phyloP scores from a whole-genome alignment of 1,139 yeast genomes.

The Yamadazyma aaseri region DNA sequence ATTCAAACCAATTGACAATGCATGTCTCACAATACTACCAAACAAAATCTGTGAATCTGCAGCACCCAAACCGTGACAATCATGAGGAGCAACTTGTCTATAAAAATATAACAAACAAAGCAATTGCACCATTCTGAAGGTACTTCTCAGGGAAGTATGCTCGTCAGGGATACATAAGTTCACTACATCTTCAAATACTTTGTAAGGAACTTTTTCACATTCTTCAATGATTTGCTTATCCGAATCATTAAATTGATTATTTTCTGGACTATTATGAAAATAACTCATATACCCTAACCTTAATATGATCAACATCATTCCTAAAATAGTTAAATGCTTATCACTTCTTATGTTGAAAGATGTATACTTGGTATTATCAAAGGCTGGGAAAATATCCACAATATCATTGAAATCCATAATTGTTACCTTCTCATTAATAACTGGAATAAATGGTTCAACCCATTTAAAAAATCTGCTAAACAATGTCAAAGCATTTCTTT shows the following conservation, averaged over 20 bases:
- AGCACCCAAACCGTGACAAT: conserved; percentile 45
- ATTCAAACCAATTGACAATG: conserved; percentile 43
- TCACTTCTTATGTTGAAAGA: conserved; percentile 29
- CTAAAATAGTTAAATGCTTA: conserved; percentile 31
- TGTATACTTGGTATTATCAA: conserved; percentile 20
- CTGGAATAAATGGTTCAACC: conserved; percentile 41
- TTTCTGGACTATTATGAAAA: conserved; percentile 34
- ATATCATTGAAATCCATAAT: conserved; percentile 26
- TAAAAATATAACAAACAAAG: conserved; percentile 35
- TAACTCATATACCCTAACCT: conserved; percentile 42
- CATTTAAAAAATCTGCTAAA: conserved; percentile 38
- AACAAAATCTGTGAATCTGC: conserved; percentile 41
- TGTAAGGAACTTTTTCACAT: conserved; percentile 24
- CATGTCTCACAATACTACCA: conserved; percentile 40
- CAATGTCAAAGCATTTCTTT: conserved; percentile 27
- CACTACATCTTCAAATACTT: conserved; percentile 25
- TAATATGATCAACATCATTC: conserved; percentile 30
- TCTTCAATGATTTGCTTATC: conserved; percentile 31
- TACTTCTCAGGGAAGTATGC: conserved; percentile 27
- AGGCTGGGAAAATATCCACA: conserved; percentile 28
- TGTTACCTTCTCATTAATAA: conserved; percentile 32
- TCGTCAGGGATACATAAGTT: conserved; percentile 35
- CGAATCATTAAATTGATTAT: conserved; percentile 27
- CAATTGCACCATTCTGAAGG: conserved; percentile 34
- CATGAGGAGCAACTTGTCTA: conserved; percentile 41